Evolutionary conservation across 352 stramenopile genomes (phyloP), one percentile per base, ranked within the genome.

Genomic region (Plasmopara halstedii): DNA sequence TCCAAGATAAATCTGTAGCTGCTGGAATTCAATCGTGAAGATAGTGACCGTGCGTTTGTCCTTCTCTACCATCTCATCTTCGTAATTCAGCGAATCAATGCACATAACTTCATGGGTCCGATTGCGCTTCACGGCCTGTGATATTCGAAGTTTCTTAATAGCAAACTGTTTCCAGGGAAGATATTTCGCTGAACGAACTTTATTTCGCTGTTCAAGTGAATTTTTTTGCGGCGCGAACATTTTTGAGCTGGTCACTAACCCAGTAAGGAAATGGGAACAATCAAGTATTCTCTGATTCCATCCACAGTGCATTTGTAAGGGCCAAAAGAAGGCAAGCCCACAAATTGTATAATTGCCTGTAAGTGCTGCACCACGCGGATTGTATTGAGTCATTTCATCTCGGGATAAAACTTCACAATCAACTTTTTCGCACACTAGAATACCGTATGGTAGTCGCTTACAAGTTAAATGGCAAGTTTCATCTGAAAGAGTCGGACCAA

Each of bases 151-250:
- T 2, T 69, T 53, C 25, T 83, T 59, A 3, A 67, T 65, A 0
- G 76, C 73, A 10, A 68, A 68, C 23, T 78, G 47, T 15, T 85
- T 88, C 76, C 76, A 88, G 3, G 64, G 52, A 1, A 88, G 46
- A 21, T 73, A 66, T 31, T 79, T 73, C 4, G 66, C 66, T 20
- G 64, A 62, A 31, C 64, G 64, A 1, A 69, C 51, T 14, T 23
- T 43, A 6, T 20, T 41, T 21, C 31, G 36, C 2, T 22, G 33
- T 27, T 52, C 53, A 2, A 43, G 13, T 32, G 25, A 32, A 6
- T 33, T 18, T 13, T 50, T 52, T 32, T 62, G 35, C 11, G 36
- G 4, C 32, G 50, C 41, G 2, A 25, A 2, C 6, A 36, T 33
- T 10, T 38, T 14, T 10, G 25, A 42, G 13, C 3, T 39, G 15